Evolutionary conservation across 306 rosid species (phyloP), one percentile per base, ranked within the genome.

Genomic region (Vigna reflexopilosa): DNA sequence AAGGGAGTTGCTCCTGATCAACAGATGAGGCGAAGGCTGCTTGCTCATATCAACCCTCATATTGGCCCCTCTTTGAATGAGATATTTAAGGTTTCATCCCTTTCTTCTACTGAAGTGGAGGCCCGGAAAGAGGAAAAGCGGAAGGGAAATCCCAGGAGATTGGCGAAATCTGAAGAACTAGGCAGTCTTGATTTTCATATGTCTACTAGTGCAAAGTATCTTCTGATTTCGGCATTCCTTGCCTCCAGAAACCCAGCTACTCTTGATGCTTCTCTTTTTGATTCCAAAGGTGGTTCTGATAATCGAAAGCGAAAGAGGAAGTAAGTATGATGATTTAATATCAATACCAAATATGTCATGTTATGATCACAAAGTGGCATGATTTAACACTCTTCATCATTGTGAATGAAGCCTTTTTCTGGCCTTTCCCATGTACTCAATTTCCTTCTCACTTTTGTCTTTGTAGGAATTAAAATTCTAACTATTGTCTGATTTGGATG

Each of bases 231-330:
- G n/a, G 97, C 97, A 57, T 94, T 88, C 78, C 95, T 94, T 84
- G 97, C 98, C 80, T 94, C 98, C 75, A 81, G 98, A 92, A 95
- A 95, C 63, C 98, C 98, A 50, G 98, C 97, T 48, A 95, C 99
- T 17, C 94, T 95, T 72, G 97, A 95, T 79, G 97, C 96, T 61
- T 95, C 98, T 24, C 87, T 95, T 77, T 95, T 95, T 71, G 96
- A 95, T 87, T 88, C 98, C 49, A 92, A 83, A 54, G 93, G 98
- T 77, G 98, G 93, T 55, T 85, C 90, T 75, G 86, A 84, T 85
- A 91, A 72, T 81, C 89, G 87, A 48, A 95, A 92, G 81, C 85
- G 96, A 59, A 92, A 80, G 88, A 89, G 92, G 85, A 92, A 88
- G 96, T 90, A 88, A 89, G 94, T 85, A 34, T 67, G 58, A 49